Evolutionary conservation across 2,329 filamentous ascomycete genomes (phyloP), one percentile per base, ranked within the genome.

Genomic region (Apiospora pterosperma): DNA sequence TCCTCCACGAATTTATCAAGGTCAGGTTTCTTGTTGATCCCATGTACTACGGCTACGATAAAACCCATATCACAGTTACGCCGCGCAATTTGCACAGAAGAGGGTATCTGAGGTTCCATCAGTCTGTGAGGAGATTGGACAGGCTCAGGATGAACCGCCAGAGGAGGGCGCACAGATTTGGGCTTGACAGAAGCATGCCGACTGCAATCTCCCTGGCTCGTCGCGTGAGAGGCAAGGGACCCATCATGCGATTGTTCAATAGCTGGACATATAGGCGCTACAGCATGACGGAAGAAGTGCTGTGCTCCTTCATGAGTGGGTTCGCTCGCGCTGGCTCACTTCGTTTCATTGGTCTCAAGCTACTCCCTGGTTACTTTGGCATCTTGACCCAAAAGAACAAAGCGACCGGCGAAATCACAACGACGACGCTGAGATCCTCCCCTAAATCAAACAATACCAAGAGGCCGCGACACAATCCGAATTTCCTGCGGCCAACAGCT

Each of bases 401-500:
- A 10, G 62, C 58, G n/a, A 61, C 44, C 12, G 38, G 62, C 8
- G 38, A 64, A 5, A 38, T 31, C 1, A 21, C n/a, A 4, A 31
- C 25, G 2, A 19, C 34, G 7, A 28, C 5, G 16, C 19, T 55
- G 7, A 10, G n/a, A n/a, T n/a, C 19, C 16, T 19, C 28, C 16
- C 5, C 52, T 66, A 5, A 38, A 36, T 4, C 31, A 28, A 1
- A 58, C 64, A 25, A 28, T 11, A 71, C 14, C 48, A 61, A 44
- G 5, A 58, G 34, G 48, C 39, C 21, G 23, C 58, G 59, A n/a
- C 62, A 60, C 42, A 11, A 21, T 23, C 10, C 12, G 25, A 44
- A n/a, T 10, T 36, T 36, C 8, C n/a, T 81, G 59, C 70, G 81
- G 61, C 92, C 92, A 2, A 87, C 85, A 0, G 67, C 74, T 8